Evolutionary conservation across 768 basidiomycete genomes (phyloP), one percentile per base, ranked within the genome.

Genomic region (Kwoniella dejecticola): DNA sequence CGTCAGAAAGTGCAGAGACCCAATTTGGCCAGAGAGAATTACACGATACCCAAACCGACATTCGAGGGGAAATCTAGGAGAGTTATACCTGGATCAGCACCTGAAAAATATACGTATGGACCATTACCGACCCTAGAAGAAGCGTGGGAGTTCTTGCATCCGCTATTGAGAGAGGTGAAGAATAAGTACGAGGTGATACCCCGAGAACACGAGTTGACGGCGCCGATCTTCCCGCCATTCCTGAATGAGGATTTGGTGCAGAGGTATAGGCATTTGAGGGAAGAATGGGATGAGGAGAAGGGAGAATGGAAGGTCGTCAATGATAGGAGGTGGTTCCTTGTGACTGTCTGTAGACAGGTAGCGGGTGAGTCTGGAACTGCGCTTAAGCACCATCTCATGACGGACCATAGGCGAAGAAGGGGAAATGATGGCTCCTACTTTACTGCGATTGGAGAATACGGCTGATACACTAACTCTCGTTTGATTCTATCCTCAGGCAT

Each of bases 351-450:
- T 62, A 52, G 70, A 46, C 72, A 74, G 64, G 72, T 74, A 27
- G 72, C 72, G 3, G 72, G 72, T 70, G 61, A 67, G 72, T 67
- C 15, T n/a, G n/a, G n/a, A n/a, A n/a, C n/a, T n/a, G n/a, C n/a
- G n/a, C n/a, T n/a, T n/a, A n/a, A n/a, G n/a, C n/a, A n/a, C n/a
- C n/a, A n/a, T n/a, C n/a, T n/a, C n/a, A n/a, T n/a, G n/a, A n/a
- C n/a, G n/a, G n/a, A n/a, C n/a, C n/a, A n/a, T n/a, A n/a, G n/a
- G n/a, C n/a, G n/a, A n/a, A n/a, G n/a, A n/a, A n/a, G n/a, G n/a
- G n/a, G n/a, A n/a, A n/a, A n/a, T n/a, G n/a, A n/a, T n/a, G n/a
- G n/a, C n/a, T n/a, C n/a, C n/a, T n/a, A n/a, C n/a, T n/a, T n/a
- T n/a, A n/a, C n/a, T n/a, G n/a, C n/a, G n/a, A n/a, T n/a, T n/a